These are phyloP conservation scores for Medicago arabica DNA, from an alignment of 306 rosid species.

Conservation along the genomic window DNA sequence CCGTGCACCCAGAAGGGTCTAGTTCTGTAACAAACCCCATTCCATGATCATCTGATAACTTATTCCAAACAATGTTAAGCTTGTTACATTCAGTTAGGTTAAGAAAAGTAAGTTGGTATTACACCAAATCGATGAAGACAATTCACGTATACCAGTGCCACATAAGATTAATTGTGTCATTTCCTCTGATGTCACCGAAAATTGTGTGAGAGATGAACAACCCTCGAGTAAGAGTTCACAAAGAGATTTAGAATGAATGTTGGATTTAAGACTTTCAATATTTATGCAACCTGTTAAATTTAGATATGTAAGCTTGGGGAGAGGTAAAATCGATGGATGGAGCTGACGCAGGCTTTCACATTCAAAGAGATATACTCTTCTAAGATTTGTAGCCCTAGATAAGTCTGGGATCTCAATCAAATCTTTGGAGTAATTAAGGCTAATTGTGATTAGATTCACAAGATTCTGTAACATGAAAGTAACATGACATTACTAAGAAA, in stretches of 20 bases:
- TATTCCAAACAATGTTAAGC: neutral
- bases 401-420: constrained; percentile 36
- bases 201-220: neutral
- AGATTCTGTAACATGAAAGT: constrained; percentile 15
- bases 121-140: neutral
- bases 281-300: neutral
- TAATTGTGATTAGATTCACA: neutral
- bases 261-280: neutral
- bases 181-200: neutral
- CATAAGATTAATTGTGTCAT: neutral
- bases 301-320: neutral
- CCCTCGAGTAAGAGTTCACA: neutral
- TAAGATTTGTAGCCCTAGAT: constrained; percentile 10
- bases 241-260: neutral
- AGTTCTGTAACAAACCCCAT: neutral
- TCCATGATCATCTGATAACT: neutral
- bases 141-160: neutral
- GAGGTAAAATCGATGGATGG: neutral
- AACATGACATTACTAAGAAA: no score
- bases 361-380: neutral
- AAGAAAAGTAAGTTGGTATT: neutral
- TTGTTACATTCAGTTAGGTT: neutral
- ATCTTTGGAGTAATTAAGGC: neutral
- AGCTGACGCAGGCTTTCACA: constrained; percentile 3
- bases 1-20: neutral